These are phyloP conservation scores for Gracilariopsis chorda DNA, from an alignment of 23 red algal species.

Conservation along the genomic window DNA sequence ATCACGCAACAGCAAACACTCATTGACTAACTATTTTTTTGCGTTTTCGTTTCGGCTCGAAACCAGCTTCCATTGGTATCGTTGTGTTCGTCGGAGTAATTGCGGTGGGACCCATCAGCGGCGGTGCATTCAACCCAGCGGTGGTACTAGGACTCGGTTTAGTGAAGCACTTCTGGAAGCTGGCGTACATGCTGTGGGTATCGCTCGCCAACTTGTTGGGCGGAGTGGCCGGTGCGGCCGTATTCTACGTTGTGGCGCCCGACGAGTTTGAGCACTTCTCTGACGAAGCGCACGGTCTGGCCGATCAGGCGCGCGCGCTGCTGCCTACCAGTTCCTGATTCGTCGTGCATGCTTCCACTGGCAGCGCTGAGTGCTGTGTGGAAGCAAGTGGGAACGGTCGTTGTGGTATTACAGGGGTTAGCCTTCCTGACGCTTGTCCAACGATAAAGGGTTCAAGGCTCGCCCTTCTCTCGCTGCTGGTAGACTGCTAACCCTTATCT, in stretches of 20 bases:
- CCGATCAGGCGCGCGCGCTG: neutral
- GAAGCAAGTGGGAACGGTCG: too few species aligned
- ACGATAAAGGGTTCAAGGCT: too few species aligned
- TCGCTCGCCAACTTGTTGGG: slow-evolving; percentile 56
- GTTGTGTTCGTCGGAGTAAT: slow-evolving; percentile 39
- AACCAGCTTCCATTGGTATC: slow-evolving; percentile 47
- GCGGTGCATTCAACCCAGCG: slow-evolving; percentile 72
- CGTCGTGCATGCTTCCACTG: too few species aligned
- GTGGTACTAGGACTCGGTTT: slow-evolving; percentile 51
- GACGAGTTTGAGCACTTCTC: slow-evolving; percentile 70
- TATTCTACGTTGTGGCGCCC: slow-evolving; percentile 67
- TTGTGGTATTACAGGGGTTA: too few species aligned
- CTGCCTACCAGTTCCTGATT: too few species aligned
- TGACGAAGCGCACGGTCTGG: slow-evolving; percentile 20
- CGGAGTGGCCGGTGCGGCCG: slow-evolving; percentile 12
- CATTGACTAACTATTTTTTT: too few species aligned
- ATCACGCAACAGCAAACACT: too few species aligned
- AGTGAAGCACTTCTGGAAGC: slow-evolving; percentile 55
- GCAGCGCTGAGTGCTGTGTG: too few species aligned
- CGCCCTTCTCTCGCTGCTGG: too few species aligned
- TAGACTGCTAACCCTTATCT: too few species aligned
- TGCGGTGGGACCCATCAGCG: slow-evolving; percentile 44
- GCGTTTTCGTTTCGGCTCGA: neutral
- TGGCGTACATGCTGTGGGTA: slow-evolving; percentile 52
- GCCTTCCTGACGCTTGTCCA: too few species aligned